Percentiles rank a stretch among this genome's conserved stretches.
Conservation (phyloP, 352 stramenopile species). For the Elongisporangium anandrum region DNA sequence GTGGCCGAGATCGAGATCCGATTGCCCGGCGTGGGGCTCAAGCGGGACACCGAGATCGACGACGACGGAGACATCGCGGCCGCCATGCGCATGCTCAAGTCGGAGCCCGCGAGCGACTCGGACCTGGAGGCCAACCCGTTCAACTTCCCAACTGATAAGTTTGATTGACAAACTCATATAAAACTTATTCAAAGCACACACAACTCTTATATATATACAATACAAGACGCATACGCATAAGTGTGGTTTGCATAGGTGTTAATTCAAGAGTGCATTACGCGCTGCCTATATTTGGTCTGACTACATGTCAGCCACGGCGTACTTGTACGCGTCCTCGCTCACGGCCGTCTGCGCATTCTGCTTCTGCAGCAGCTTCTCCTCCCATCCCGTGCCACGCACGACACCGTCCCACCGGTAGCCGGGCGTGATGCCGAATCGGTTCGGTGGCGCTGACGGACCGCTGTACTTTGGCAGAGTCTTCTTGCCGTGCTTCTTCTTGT, state of each 20-base stretch:
- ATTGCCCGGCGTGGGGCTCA: slow-evolving; percentile 38
- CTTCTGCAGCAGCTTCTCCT: slow-evolving; percentile 90
- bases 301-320: slow-evolving; percentile 83
- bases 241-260: too few relatives aligned
- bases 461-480: slow-evolving; percentile 59
- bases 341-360: slow-evolving; percentile 55
- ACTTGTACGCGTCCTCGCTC: slow-evolving; percentile 76
- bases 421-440: slow-evolving; percentile 89
- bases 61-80: slow-evolving; percentile 22
- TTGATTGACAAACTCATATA: slow-evolving; percentile 24
- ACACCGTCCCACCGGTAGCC: slow-evolving; percentile 99
- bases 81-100: slow-evolving; percentile 6
- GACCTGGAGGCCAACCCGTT: slow-evolving; percentile 38
- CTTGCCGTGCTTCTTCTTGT: slow-evolving; percentile 24
- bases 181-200: neutral
- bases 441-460: slow-evolving; percentile 64
- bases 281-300: slow-evolving; percentile 4
- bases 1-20: slow-evolving; percentile 82
- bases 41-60: slow-evolving; percentile 38
- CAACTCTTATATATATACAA: neutral
- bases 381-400: slow-evolving; percentile 95
- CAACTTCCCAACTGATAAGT: slow-evolving; percentile 60
- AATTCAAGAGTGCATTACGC: too few relatives aligned
- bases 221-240: slow-evolving; percentile 4
- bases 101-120: slow-evolving; percentile 37